phyloP scores from a whole-genome alignment of 2,329 filamentous ascomycete species.

The Thermoascus crustaceus region DNA sequence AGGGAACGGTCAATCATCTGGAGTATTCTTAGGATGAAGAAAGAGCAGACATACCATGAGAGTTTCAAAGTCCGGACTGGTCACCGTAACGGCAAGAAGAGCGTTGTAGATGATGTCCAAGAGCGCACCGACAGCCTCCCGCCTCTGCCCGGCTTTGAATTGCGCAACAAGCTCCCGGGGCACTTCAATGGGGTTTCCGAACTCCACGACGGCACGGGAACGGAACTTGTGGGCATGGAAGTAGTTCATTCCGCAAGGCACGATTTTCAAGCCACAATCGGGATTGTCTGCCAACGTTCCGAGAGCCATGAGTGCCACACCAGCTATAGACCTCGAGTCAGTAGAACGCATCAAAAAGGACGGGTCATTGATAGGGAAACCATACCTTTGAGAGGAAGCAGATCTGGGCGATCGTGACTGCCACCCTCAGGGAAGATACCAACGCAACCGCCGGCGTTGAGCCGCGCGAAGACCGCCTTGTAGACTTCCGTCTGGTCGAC shows the following conservation, averaged over 20 bases:
- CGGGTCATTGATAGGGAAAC: background rate
- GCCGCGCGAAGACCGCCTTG: slow-evolving; percentile 78
- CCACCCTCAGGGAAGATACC: slow-evolving; percentile 97
- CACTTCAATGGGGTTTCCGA: slow-evolving; percentile 81
- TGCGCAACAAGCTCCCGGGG: slow-evolving; percentile 72
- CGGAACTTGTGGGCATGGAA: slow-evolving; percentile 99
- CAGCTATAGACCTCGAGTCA: slow-evolving; percentile 46
- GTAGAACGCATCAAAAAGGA: slow-evolving; percentile 12
- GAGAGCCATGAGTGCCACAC: slow-evolving; percentile 95
- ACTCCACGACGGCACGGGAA: slow-evolving; percentile 90
- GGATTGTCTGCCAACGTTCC: slow-evolving; percentile 79
- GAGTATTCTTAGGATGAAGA: background rate
- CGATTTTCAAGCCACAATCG: slow-evolving; percentile 82
- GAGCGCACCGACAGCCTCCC: slow-evolving; percentile 78
- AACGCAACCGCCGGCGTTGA: slow-evolving; percentile 77
- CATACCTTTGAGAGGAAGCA: slow-evolving; percentile 73
- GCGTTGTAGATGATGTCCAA: slow-evolving; percentile 81
- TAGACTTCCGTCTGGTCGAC: slow-evolving; percentile 93
- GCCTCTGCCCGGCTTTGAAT: slow-evolving; percentile 73
- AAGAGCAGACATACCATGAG: slow-evolving; percentile 56
- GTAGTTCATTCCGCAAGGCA: slow-evolving; percentile 98
- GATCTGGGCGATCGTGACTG: slow-evolving; percentile 86
- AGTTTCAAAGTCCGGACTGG: slow-evolving; percentile 88
- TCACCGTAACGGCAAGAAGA: slow-evolving; percentile 81
- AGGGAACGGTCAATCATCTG: slow-evolving; percentile 21